A percentile compares a stretch with the other conserved stretches of the same genome.
Evolutionary conservation across 257 asterid genomes (phyloP).

Genomic region (Parsonsia alboflavescens): DNA sequence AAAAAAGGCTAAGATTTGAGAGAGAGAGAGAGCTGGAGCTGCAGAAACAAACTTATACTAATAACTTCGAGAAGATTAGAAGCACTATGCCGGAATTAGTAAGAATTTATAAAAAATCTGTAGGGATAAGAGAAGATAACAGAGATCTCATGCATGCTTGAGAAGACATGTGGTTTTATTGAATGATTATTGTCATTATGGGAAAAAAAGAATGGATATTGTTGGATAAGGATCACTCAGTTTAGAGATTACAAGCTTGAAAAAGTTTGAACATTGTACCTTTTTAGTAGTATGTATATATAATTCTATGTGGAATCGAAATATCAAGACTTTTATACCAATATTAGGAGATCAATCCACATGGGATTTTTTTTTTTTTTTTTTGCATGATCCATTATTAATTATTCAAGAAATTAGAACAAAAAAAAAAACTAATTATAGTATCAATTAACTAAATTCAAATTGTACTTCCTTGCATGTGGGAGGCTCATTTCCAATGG

Average conservation of each 20-base stretch:
- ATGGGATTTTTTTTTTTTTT: too few species aligned
- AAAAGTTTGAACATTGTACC: background rate
- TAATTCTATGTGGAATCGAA: background rate
- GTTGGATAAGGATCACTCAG: slow-evolving; percentile 14
- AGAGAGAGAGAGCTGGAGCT: background rate
- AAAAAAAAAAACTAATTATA: too few species aligned
- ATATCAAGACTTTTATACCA: background rate
- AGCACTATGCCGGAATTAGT: slow-evolving; percentile 18
- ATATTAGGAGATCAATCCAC: background rate
- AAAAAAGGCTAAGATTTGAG: slow-evolving; percentile 15
- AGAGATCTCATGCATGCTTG: background rate
- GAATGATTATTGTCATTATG: slow-evolving; percentile 6
- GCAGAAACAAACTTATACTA: slow-evolving; percentile 5
- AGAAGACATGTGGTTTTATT: slow-evolving; percentile 5
- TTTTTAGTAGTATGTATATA: too few species aligned
- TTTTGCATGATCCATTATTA: too few species aligned
- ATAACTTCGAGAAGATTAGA: slow-evolving; percentile 2
- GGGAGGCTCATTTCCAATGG: background rate
- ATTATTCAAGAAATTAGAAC: too few species aligned
- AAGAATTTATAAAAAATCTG: slow-evolving; percentile 13
- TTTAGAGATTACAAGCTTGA: slow-evolving; percentile 16
- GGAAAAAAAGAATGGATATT: slow-evolving; percentile 9
- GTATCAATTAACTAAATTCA: too few species aligned
- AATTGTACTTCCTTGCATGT: too few species aligned
- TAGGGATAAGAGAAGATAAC: slow-evolving; percentile 25